Evolutionary conservation across 371 early-diverging fungal genomes (phyloP).

Genomic region (Rhizopus microsporus): DNA sequence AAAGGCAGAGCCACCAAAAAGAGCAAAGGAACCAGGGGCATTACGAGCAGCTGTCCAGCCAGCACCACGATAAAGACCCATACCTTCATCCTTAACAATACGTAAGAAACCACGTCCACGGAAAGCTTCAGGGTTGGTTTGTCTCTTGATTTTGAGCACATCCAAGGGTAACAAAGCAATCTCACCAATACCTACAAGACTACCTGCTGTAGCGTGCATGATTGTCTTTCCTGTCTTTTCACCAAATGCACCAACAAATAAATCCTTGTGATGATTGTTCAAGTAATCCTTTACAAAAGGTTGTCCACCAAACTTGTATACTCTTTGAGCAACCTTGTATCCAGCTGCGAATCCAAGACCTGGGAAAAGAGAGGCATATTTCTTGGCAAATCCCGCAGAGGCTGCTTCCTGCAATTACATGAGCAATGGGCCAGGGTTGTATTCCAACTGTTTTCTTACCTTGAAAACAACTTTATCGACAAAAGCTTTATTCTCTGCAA

Average conservation of each 20-base stretch:
- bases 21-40: slow-evolving; percentile 96
- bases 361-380: slow-evolving; percentile 94
- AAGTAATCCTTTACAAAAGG: slow-evolving; percentile 94
- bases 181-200: slow-evolving; percentile 96
- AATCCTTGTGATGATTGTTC: slow-evolving; percentile 73
- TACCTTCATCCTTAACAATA: slow-evolving; percentile 88
- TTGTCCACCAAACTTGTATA: slow-evolving; percentile 98
- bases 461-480: slow-evolving; percentile 83
- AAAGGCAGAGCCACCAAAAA: slow-evolving; percentile 93
- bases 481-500: slow-evolving; percentile 60
- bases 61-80: slow-evolving; percentile 94
- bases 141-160: slow-evolving; percentile 96
- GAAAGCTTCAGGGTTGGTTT: slow-evolving; percentile 92
- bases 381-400: slow-evolving; percentile 64
- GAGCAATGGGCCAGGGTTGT: neutral
- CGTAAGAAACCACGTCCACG: slow-evolving; percentile 81
- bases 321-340: slow-evolving; percentile 92
- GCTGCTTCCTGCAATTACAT: slow-evolving; percentile 75
- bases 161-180: slow-evolving; percentile 94
- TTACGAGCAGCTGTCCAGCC: slow-evolving; percentile 98
- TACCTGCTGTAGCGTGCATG: slow-evolving; percentile 97
- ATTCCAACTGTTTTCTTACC: slow-evolving; percentile 37
- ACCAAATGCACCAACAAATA: slow-evolving; percentile 84
- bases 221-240: slow-evolving; percentile 93
- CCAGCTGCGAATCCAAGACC: slow-evolving; percentile 97